A percentile compares a stretch with the other conserved stretches of the same genome.
Evolutionary conservation across 805 yeast genomes (phyloP).

Genomic region (Kazachstania viticola): DNA sequence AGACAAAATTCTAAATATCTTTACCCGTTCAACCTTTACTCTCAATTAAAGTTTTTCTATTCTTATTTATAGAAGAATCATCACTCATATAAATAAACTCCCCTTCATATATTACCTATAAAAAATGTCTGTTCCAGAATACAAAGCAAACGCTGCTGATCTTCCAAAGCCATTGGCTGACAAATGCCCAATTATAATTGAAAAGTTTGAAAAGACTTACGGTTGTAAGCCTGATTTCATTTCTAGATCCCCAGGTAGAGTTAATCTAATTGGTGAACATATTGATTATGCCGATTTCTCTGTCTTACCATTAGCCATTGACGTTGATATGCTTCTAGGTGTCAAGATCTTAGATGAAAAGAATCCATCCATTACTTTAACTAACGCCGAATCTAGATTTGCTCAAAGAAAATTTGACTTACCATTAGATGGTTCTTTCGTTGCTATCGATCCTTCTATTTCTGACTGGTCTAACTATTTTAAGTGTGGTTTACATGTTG

Average conservation of each 20-base stretch:
- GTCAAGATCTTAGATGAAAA: conserved; percentile 25
- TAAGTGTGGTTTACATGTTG: conserved; percentile 53
- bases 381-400: conserved; percentile 29
- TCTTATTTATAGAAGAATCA: no score
- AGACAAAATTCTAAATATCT: no score
- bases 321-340: conserved; percentile 48
- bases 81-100: no score
- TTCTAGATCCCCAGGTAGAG: conserved; percentile 65
- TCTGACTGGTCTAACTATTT: conserved; percentile 61
- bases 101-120: no score
- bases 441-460: conserved; percentile 37
- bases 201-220: conserved; percentile 18
- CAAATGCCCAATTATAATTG: conserved; percentile 7
- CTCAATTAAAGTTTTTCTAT: no score
- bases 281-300: conserved; percentile 59
- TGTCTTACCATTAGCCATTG: conserved; percentile 65
- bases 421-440: conserved; percentile 31
- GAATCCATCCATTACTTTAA: conserved; percentile 21
- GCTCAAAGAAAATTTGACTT: conserved; percentile 28
- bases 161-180: conserved; percentile 5
- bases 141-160: conserved; percentile 2
- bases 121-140: conserved; percentile 12
- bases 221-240: conserved; percentile 32
- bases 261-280: conserved; percentile 65
- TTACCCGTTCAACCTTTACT: no score